phyloP scores from a whole-genome alignment of 306 rosid genomes.

The Calophaca sinica region DNA sequence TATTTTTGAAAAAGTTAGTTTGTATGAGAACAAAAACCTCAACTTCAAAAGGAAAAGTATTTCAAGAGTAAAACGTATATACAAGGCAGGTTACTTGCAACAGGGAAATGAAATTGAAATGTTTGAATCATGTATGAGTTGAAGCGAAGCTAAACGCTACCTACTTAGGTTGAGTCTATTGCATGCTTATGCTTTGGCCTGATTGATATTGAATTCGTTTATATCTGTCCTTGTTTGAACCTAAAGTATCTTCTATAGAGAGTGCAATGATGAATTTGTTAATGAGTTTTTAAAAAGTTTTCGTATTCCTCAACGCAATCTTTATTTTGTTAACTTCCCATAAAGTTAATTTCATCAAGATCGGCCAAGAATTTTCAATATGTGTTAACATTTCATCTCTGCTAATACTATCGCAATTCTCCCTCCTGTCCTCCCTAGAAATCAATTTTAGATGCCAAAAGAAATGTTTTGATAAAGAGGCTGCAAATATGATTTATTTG shows the following conservation, averaged over 20 bases:
- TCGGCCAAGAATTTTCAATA: background rate
- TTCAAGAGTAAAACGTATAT: background rate
- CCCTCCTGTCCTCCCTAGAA: background rate
- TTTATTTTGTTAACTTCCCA: background rate
- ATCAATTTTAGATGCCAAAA: background rate
- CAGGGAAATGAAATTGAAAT: conserved; percentile 14
- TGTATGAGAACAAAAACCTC: background rate
- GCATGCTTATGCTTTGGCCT: conserved; percentile 25
- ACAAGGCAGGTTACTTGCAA: background rate
- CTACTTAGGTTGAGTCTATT: background rate
- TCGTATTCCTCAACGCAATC: background rate
- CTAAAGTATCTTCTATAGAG: background rate
- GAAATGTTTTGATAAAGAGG: conserved; percentile 28
- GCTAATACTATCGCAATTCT: background rate
- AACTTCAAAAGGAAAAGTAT: background rate
- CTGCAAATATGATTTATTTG: background rate
- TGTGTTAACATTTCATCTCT: too few relatives aligned
- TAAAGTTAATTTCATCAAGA: conserved; percentile 3
- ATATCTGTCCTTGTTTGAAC: conserved; percentile 1
- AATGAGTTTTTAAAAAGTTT: background rate
- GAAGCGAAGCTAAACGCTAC: background rate
- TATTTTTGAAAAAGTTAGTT: background rate
- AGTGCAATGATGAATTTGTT: background rate
- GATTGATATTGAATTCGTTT: conserved; percentile 15
- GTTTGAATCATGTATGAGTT: conserved; percentile 9